phyloP scores from a whole-genome alignment of 1,284 basidiomycete genomes.

The Ceratobasidium sp. region DNA sequence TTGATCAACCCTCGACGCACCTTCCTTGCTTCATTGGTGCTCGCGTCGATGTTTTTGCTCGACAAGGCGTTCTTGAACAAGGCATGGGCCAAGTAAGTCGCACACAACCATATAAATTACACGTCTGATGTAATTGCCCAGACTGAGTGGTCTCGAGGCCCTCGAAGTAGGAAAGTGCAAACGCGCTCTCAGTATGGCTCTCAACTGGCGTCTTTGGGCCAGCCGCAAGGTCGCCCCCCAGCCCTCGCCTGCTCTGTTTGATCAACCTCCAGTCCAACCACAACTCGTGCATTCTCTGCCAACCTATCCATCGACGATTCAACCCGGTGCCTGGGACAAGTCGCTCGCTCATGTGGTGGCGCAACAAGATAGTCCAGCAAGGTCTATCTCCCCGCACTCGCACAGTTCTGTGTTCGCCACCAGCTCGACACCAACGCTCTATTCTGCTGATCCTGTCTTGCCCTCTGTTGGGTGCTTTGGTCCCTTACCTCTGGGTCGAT shows the following conservation, averaged over 20 bases:
- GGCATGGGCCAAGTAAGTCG: conserved; percentile 77
- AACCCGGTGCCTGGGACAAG: too few relatives aligned
- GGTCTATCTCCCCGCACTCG: neutral
- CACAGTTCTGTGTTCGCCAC: neutral
- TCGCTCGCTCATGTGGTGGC: too few relatives aligned
- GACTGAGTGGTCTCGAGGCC: conserved; percentile 73
- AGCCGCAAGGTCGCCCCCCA: conserved; percentile 49
- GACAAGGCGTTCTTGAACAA: conserved; percentile 92
- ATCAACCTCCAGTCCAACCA: neutral
- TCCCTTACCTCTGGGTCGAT: too few relatives aligned
- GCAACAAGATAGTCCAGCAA: neutral
- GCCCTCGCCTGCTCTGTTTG: neutral
- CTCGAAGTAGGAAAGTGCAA: conserved; percentile 81
- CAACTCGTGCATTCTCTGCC: neutral
- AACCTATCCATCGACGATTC: neutral
- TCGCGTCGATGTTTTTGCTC: conserved; percentile 91
- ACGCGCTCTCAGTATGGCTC: conserved; percentile 75
- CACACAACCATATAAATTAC: conserved; percentile 33
- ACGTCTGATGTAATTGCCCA: neutral
- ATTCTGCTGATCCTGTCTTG: too few relatives aligned
- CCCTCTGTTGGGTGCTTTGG: too few relatives aligned
- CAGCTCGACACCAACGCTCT: conserved; percentile 5
- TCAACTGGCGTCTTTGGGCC: conserved; percentile 85
- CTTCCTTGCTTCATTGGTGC: conserved; percentile 85
- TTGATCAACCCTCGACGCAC: conserved; percentile 87